Percentiles rank a stretch among this genome's conserved stretches.
These are phyloP conservation scores for Microstroma glucosiphilum DNA, from an alignment of 1,284 basidiomycete species.

Conservation along the genomic window DNA sequence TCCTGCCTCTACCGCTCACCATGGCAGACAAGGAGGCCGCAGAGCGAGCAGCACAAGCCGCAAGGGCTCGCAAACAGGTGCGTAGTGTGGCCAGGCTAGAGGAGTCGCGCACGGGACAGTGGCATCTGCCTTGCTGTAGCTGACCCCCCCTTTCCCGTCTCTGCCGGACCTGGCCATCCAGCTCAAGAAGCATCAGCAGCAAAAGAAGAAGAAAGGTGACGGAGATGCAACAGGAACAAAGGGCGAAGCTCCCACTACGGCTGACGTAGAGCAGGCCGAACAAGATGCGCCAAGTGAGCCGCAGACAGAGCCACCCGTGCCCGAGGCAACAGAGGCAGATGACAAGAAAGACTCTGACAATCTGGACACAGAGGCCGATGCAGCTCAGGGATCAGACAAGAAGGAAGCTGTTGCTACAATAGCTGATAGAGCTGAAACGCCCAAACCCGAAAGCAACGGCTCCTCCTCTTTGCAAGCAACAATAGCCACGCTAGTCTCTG, in stretches of 20 bases:
- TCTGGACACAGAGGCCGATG: background rate
- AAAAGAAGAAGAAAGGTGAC: slow-evolving; percentile 1
- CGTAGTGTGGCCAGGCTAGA: background rate
- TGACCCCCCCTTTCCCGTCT: background rate
- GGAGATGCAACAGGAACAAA: background rate
- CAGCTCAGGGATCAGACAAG: background rate
- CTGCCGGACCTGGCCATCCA: background rate
- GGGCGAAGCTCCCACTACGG: background rate
- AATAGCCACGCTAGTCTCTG: background rate
- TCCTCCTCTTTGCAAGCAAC: background rate
- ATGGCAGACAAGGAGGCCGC: slow-evolving; percentile 6
- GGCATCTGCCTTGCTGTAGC: background rate
- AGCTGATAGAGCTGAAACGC: background rate
- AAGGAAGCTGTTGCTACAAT: too few relatives aligned
- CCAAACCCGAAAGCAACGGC: background rate
- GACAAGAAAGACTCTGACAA: background rate
- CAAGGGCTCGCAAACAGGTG: slow-evolving; percentile 6
- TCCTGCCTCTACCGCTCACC: background rate
- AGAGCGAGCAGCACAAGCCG: slow-evolving; percentile 1
- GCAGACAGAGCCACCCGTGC: background rate
- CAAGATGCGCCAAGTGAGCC: background rate
- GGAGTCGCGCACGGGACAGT: background rate
- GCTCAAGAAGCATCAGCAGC: slow-evolving; percentile 9
- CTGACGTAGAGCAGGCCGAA: background rate
- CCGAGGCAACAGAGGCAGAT: background rate